Base-by-base conservation (phyloP, 1,284 basidiomycete species). In the Schizophyllum amplum region DNA sequence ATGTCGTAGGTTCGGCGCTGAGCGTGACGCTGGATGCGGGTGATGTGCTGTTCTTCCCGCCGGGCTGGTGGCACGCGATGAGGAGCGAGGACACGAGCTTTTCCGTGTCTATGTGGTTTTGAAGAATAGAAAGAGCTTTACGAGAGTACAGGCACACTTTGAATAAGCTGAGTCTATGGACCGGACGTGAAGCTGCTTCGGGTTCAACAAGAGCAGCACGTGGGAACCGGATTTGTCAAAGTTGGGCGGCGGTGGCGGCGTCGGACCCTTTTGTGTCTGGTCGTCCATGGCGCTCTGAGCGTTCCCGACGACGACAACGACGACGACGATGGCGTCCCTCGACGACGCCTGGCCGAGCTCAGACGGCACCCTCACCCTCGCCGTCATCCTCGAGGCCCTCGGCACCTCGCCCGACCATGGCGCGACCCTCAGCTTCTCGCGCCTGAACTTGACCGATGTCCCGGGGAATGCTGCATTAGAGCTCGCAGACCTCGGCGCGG, bases 11-110 rank as follows among this genome's bases (percentile, higher is more conserved):
- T 2, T 58, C 72, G n/a, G 86, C 91, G 4, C 75, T 81, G 69
- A 78, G 79, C 59, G 80, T 80, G 20, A 83, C 84, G 1, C 75
- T 98, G 1, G 72, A 79, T 51, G 84, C 91, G 0, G 94, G 94
- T 0, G 94, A 97, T 70, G 63, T 94, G 59, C 72, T 98, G 49
- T 88, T 91, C 66, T 85, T 97, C 64, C 93, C 94, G 23, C 87
- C 90, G 1, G 86, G 90, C 22, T 97, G 92, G 92, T 95, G 92
- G 92, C 92, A 95, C 71, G 89, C 87, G 4, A 92, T 94, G 90
- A 79, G 84, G 53, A 87, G 86, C 66, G 88, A 92, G 71, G 81
- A 79, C 11, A 79, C 74, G 25, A 90, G 88, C 69, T 84, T 88
- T 66, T 90, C 88, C 25, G 76, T 91, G 26, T 90, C 88, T 21